Evolutionary conservation across 768 basidiomycete genomes (phyloP).

Genomic region (Suillus tomentosus): DNA sequence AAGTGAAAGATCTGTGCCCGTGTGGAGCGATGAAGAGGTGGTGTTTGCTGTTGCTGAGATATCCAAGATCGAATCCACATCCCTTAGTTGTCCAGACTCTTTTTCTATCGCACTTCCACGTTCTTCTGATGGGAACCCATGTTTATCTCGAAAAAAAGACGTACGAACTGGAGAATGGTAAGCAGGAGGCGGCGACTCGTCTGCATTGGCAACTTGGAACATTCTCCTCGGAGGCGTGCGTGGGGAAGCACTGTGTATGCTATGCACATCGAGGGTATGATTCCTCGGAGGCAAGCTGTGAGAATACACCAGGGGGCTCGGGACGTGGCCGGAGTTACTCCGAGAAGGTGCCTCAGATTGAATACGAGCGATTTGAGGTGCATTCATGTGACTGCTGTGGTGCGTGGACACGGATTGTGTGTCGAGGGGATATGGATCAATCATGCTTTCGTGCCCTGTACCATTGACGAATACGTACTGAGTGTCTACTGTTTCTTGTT

Average conservation of each 20-base stretch:
- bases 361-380: conserved; percentile 22
- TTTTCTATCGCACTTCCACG: not conserved
- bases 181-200: conserved; percentile 49
- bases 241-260: conserved; percentile 18
- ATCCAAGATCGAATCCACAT: conserved; percentile 29
- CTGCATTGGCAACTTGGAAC: conserved; percentile 45
- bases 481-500: not conserved
- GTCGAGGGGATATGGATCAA: conserved; percentile 27
- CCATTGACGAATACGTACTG: conserved; percentile 32
- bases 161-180: conserved; percentile 34
- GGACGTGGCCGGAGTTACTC: conserved; percentile 9
- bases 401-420: conserved; percentile 26
- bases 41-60: conserved; percentile 18
- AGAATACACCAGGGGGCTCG: conserved; percentile 30
- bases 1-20: not conserved
- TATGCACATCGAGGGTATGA: conserved; percentile 13
- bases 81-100: conserved; percentile 13
- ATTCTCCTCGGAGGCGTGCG: conserved; percentile 41
- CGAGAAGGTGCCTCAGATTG: conserved; percentile 24
- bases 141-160: conserved; percentile 22
- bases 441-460: conserved; percentile 20
- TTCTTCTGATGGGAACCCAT: not conserved
- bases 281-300: conserved; percentile 22
- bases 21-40: conserved; percentile 21
- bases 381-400: conserved; percentile 27